phyloP scores from a whole-genome alignment of 2,329 filamentous ascomycete genomes.

The Setomelanomma holmii region DNA sequence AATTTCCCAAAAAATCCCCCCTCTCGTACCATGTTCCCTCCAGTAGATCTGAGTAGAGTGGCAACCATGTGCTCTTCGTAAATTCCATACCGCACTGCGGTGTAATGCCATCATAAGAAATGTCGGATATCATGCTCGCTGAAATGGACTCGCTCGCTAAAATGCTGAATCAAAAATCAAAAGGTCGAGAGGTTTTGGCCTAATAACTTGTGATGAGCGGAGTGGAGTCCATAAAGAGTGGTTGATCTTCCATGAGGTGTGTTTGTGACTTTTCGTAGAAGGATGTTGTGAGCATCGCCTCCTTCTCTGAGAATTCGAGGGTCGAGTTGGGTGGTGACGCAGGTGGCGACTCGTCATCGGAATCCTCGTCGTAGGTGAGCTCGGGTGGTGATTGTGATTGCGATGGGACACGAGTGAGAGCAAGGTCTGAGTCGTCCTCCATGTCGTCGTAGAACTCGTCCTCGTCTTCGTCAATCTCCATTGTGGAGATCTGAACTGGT shows the following conservation, averaged over 20 bases:
- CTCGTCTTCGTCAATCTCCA: constrained; percentile 51
- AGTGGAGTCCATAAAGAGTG: constrained; percentile 51
- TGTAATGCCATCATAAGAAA: constrained; percentile 26
- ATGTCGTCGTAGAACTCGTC: constrained; percentile 57
- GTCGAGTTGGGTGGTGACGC: constrained; percentile 54
- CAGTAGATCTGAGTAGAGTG: constrained; percentile 33
- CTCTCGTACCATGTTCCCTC: constrained; percentile 1
- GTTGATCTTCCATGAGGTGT: constrained; percentile 48
- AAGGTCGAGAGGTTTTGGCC: constrained; percentile 36
- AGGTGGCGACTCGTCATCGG: constrained; percentile 58
- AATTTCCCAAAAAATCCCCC: constrained; percentile 9
- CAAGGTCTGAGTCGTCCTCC: constrained; percentile 55
- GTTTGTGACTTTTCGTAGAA: constrained; percentile 52
- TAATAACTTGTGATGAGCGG: constrained; percentile 52
- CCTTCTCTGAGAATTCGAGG: constrained; percentile 56
- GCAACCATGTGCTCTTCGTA: constrained; percentile 12
- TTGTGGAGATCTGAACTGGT: constrained; percentile 53
- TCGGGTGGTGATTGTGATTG: constrained; percentile 57
- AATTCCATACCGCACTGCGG: constrained; percentile 3
- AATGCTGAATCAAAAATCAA: constrained; percentile 47
- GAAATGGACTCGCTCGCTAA: constrained; percentile 46
- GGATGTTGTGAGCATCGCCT: constrained; percentile 55
- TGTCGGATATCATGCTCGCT: constrained; percentile 42
- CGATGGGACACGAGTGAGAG: constrained; percentile 54
- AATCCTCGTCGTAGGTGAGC: constrained; percentile 58